Base-by-base conservation (phyloP, 345 rosid species). In the Excoecaria cochinchinensis region DNA sequence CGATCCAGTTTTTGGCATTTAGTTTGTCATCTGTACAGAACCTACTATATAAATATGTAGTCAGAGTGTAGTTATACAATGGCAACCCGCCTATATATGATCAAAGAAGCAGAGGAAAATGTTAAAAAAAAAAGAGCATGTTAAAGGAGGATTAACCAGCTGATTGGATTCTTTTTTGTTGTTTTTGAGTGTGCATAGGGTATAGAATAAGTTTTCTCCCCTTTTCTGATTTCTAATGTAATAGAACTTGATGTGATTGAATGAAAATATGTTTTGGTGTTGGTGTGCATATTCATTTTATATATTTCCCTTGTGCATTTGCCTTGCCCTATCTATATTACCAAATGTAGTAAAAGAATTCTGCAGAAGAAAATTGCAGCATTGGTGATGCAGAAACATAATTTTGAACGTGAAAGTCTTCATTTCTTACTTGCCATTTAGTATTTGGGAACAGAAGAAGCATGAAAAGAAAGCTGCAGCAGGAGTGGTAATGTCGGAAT, bases 1-100 rank as follows among this genome's bases (percentile, higher is more conserved):
- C 75, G 63, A 74, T 77, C 84, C 82, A 81, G 78, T 83, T 88
- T 90, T 84, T 77, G 81, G 80, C 78, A 79, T 77, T 76, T 58
- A 80, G 79, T 82, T 80, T 80, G 79, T 82, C 77, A 81, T 85
- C 64, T 89, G 95, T 90, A 90, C 92, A 89, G 89, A 80, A 81
- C 81, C 83, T 78, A 74, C 77, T 81, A 74, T 63, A 76, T 77
- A 79, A 74, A 69, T 74, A 65, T 55, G 69, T 76, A 77, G 70
- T 83, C 68, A 83, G 89, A 87, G 87, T 90, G 92, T 87, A 89
- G 82, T 71, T 85, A 88, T 50, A 84, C 85, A 85, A 72, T 17
- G 89, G 90, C 92, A 87, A 19, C 75, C 85, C 86, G 90, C 88
- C 92, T 74, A 78, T 70, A 88, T 82, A 82, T 79, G 60, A 79